phyloP scores from a whole-genome alignment of 106 monocot species.

The Dactylorhiza incarnata region DNA sequence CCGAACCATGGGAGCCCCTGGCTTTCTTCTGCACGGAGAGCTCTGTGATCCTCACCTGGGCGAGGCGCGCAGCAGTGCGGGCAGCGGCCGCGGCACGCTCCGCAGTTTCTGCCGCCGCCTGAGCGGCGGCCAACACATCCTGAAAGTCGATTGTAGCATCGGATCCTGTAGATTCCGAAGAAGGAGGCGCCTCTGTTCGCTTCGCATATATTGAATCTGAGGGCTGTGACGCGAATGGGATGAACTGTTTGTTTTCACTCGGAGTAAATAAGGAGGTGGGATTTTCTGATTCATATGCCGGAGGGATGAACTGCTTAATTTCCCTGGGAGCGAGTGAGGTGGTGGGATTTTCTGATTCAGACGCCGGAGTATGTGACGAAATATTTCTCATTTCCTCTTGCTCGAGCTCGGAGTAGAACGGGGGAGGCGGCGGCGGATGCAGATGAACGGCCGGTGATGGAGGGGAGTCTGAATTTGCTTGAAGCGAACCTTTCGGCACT shows the following conservation, averaged over 20 bases:
- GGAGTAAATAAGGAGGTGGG: not conserved
- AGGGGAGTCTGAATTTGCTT: conserved; percentile 10
- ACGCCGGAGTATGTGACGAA: not conserved
- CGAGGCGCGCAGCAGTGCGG: conserved; percentile 81
- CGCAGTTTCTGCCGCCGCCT: conserved; percentile 72
- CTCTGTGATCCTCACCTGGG: conserved; percentile 65
- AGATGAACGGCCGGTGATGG: conserved; percentile 19
- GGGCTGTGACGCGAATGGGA: conserved; percentile 51
- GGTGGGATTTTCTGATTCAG: conserved; percentile 8
- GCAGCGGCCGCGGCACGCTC: conserved; percentile 80
- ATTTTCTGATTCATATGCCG: not conserved
- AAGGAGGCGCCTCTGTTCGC: conserved; percentile 5
- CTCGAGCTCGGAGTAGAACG: conserved; percentile 11
- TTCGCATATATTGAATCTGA: conserved; percentile 6
- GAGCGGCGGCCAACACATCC: conserved; percentile 83
- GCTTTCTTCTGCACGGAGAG: conserved; percentile 32
- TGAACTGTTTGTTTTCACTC: conserved; percentile 38
- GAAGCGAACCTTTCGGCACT: conserved; percentile 70
- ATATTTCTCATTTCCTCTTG: not conserved
- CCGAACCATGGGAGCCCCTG: conserved; percentile 8
- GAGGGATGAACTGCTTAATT: conserved; percentile 45
- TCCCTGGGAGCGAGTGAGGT: conserved; percentile 7
- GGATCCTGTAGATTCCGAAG: conserved; percentile 8
- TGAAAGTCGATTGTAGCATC: conserved; percentile 48
- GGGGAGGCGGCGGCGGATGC: conserved; percentile 8